Conservation (phyloP, 1,284 basidiomycete species). For the Volvariella surrecta region DNA sequence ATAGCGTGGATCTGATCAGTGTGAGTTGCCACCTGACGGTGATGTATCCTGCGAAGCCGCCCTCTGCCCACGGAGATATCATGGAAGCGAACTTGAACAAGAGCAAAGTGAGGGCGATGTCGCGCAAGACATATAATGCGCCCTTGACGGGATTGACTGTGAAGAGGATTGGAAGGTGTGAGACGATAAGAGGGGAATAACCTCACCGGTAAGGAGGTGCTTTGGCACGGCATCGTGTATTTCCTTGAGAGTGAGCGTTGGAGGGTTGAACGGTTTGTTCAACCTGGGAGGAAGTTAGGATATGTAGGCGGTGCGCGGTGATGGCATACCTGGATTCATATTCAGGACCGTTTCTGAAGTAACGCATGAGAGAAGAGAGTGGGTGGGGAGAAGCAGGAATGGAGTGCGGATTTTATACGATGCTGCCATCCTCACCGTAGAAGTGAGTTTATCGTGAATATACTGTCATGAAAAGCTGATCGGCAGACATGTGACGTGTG, state of each 20-base stretch:
- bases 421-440: no score
- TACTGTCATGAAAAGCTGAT: no score
- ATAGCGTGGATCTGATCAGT: constrained; percentile 18
- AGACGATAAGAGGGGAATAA: background rate
- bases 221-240: constrained; percentile 39
- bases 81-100: constrained; percentile 25
- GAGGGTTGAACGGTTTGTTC: constrained; percentile 28
- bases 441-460: no score
- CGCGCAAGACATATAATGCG: constrained; percentile 31
- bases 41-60: constrained; percentile 21
- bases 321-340: constrained; percentile 22
- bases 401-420: background rate
- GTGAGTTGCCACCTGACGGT: constrained; percentile 16
- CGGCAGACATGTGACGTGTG: no score
- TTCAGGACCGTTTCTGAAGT: constrained; percentile 21
- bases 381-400: background rate
- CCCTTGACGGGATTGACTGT: constrained; percentile 29
- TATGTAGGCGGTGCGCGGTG: background rate
- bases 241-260: constrained; percentile 32
- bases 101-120: constrained; percentile 23
- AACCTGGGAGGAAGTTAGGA: constrained; percentile 13
- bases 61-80: constrained; percentile 21
- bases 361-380: background rate
- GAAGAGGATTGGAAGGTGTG: background rate
- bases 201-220: constrained; percentile 40